Base-by-base conservation (phyloP, 169 alveolate genomes). In the Cryptosporidium meleagridis region DNA sequence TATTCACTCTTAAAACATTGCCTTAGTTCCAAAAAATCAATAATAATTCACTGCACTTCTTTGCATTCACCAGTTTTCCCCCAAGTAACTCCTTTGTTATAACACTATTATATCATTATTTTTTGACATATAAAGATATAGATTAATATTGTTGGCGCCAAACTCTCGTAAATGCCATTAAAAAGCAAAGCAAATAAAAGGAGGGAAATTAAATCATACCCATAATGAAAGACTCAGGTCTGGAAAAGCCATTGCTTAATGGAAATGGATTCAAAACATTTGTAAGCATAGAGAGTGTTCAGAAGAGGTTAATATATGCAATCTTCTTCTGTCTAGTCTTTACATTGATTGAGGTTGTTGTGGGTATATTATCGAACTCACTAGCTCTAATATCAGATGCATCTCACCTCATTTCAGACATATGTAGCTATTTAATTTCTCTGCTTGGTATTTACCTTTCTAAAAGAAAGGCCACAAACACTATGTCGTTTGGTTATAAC, bases 351-450 rank as follows among this genome's bases (percentile, higher is more conserved):
- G 97, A 96, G 87, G 85, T 96, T 7, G 92, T 95, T 10, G 98
- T 97, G 8, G 98, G 98, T 9, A 31, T 93, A 12, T 52, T 93
- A 12, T 93, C 98, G 14, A 92, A 94, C 71, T 96, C 98, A 9
- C 85, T 96, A 23, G 97, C 98, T 29, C 92, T 96, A 44, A 89
- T 96, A 92, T 93, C 99, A 6, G 99, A 98, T 93, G 98, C 99
- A 45, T 97, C 99, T 16, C 99, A 98, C 91, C 92, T 98, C 91
- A 94, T 97, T 73, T 96, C 98, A 45, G 99, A 98, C 75, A 92
- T 98, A 53, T 91, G 95, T 68, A 97, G 99, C n/a, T 97, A 96
- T 86, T 86, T 94, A 2, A 96, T 96, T 91, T 95, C 98, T 35
- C 92, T 97, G 62, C 87, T 95, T 85, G 95, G 99, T 8, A 85